Conservation (phyloP, 75 land plant genomes). For the Cupressus sempervirens region DNA sequence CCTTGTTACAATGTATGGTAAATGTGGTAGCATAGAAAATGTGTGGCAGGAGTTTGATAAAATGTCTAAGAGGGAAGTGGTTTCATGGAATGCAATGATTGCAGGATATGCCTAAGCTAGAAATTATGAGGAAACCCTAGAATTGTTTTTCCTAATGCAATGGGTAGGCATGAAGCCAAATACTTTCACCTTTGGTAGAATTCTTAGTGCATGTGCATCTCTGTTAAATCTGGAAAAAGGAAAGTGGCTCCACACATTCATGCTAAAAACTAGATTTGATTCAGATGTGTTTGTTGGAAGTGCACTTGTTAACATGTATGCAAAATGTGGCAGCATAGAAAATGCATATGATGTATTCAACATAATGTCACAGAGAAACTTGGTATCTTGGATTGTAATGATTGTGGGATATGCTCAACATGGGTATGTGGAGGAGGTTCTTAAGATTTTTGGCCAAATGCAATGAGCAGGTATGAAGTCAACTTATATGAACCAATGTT, state of each 20-base stretch:
- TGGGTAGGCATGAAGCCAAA: neutral
- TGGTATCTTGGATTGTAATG: conserved; percentile 47
- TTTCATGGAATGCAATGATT: conserved; percentile 20
- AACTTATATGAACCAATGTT: too few relatives aligned
- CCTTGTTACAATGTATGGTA: conserved; percentile 37
- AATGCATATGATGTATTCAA: conserved; percentile 6
- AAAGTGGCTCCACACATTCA: conserved; percentile 14
- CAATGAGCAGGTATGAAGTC: conserved; percentile 15
- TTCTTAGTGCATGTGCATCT: conserved; percentile 17
- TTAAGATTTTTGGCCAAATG: conserved; percentile 33
- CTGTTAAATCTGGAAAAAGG: conserved; percentile 15
- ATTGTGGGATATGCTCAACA: conserved; percentile 48
- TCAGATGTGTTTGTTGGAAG: neutral
- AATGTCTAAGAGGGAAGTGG: conserved; percentile 4
- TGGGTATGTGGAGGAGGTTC: conserved; percentile 34
- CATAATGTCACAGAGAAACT: conserved; percentile 24
- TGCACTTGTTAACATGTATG: conserved; percentile 16
- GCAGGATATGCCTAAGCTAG: conserved; percentile 13
- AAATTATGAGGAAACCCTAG: conserved; percentile 9
- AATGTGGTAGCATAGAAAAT: conserved; percentile 28
- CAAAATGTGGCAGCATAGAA: conserved; percentile 13
- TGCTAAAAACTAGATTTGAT: conserved; percentile 16
- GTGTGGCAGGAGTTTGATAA: conserved; percentile 24
- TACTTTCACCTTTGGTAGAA: neutral
- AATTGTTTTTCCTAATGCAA: neutral